Conservation (phyloP, 2,329 filamentous ascomycete genomes). For the Trichoderma simmonsii region DNA sequence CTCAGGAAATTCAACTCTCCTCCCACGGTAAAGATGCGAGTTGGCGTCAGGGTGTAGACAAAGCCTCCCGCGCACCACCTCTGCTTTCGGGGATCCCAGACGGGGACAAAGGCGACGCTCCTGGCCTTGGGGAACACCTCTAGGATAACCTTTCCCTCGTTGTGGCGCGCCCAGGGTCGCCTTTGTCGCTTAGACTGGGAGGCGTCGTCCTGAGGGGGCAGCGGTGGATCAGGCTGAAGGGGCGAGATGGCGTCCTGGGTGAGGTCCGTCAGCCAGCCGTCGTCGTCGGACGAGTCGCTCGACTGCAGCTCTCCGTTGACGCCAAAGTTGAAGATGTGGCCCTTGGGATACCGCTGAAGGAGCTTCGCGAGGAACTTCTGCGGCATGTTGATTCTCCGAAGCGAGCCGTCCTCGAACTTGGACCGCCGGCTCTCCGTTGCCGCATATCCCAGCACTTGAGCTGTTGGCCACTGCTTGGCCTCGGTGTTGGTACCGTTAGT, state of each 20-base stretch:
- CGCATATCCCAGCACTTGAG: conserved; percentile 40
- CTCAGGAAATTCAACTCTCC: conserved; percentile 51
- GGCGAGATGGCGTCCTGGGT: not conserved
- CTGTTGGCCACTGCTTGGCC: conserved; percentile 21
- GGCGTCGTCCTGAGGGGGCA: not conserved
- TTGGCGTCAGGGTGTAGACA: conserved; percentile 44
- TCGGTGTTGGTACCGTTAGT: not conserved
- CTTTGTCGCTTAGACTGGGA: conserved; percentile 1
- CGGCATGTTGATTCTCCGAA: conserved; percentile 29
- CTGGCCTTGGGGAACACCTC: conserved; percentile 42
- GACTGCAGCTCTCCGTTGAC: conserved; percentile 35
- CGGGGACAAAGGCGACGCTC: conserved; percentile 46
- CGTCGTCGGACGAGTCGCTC: conserved; percentile 31
- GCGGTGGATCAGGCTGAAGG: not conserved
- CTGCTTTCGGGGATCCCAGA: conserved; percentile 46
- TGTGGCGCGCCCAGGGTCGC: conserved; percentile 19
- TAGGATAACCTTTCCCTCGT: conserved; percentile 29
- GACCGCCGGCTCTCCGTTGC: conserved; percentile 33
- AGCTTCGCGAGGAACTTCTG: conserved; percentile 41
- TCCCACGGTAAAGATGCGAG: conserved; percentile 42
- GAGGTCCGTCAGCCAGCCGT: conserved; percentile 16
- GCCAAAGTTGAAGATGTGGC: conserved; percentile 46
- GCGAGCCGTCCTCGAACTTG: conserved; percentile 26
- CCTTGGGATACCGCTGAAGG: conserved; percentile 44
- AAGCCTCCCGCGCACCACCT: conserved; percentile 51